Evolutionary conservation across 2,329 filamentous ascomycete genomes (phyloP).

Genomic region (Aspergillus sp.): DNA sequence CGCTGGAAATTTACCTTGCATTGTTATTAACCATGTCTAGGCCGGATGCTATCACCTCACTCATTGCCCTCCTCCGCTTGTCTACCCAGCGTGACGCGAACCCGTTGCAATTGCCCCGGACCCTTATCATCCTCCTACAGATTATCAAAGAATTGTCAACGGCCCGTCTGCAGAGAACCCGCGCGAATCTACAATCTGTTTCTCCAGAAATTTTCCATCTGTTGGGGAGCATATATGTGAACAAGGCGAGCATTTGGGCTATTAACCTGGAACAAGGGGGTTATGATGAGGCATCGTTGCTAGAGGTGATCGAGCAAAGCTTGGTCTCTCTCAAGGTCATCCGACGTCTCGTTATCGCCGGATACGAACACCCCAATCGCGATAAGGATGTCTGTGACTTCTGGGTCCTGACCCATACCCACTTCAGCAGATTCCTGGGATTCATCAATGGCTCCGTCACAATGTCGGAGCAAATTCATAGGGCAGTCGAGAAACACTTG

Average conservation of each 20-base stretch:
- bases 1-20: no score
- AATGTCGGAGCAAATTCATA: slow-evolving; percentile 56
- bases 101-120: slow-evolving; percentile 68
- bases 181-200: slow-evolving; percentile 73
- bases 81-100: slow-evolving; percentile 56
- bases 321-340: slow-evolving; percentile 77
- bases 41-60: slow-evolving; percentile 51
- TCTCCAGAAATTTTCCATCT: slow-evolving; percentile 83
- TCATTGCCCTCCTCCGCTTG: slow-evolving; percentile 66
- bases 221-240: slow-evolving; percentile 74
- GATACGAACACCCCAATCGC: slow-evolving; percentile 82
- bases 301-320: slow-evolving; percentile 72
- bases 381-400: slow-evolving; percentile 74
- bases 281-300: slow-evolving; percentile 60
- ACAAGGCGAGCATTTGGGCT: slow-evolving; percentile 71
- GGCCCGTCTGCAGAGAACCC: slow-evolving; percentile 72
- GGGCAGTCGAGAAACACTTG: slow-evolving; percentile 78
- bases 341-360: slow-evolving; percentile 74
- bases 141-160: slow-evolving; percentile 89
- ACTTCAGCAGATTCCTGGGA: slow-evolving; percentile 74
- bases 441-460: slow-evolving; percentile 62
- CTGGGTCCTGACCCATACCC: slow-evolving; percentile 75
- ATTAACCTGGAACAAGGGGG: slow-evolving; percentile 59
- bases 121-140: slow-evolving; percentile 75
- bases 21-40: slow-evolving; percentile 26